A percentile compares a stretch with the other conserved stretches of the same genome.
Conservation (phyloP, 371 early-diverging fungal species). For the Nosema muscidifuracis region DNA sequence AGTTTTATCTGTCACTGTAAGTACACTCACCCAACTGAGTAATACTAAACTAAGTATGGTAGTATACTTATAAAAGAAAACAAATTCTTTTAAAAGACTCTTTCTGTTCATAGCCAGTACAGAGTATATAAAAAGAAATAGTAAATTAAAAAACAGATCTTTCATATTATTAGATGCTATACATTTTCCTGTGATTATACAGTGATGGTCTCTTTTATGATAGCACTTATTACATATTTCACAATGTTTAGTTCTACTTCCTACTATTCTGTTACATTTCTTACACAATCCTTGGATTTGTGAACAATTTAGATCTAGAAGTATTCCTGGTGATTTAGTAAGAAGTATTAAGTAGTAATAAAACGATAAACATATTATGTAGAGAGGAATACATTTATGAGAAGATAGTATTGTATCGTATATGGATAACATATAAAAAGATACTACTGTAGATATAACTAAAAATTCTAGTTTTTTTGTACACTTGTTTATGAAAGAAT, state of each 20-base stretch:
- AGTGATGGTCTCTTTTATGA: slow-evolving; percentile 62
- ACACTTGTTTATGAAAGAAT: neutral
- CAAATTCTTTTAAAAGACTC: neutral
- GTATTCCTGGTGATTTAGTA: slow-evolving; percentile 16
- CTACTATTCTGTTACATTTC: slow-evolving; percentile 52
- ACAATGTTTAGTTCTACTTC: slow-evolving; percentile 54
- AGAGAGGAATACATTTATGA: slow-evolving; percentile 4
- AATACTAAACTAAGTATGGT: slow-evolving; percentile 3
- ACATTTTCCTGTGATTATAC: slow-evolving; percentile 60
- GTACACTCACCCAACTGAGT: slow-evolving; percentile 22
- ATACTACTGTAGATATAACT: slow-evolving; percentile 10
- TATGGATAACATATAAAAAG: slow-evolving; percentile 12
- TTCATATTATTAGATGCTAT: slow-evolving; percentile 53
- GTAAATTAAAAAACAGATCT: slow-evolving; percentile 29
- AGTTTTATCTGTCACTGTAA: slow-evolving; percentile 37
- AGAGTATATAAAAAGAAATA: slow-evolving; percentile 23
- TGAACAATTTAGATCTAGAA: slow-evolving; percentile 33
- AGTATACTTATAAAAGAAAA: slow-evolving; percentile 17
- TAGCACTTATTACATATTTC: slow-evolving; percentile 57
- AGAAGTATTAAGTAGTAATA: slow-evolving; percentile 33
- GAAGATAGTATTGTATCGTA: slow-evolving; percentile 22
- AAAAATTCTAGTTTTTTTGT: slow-evolving; percentile 10
- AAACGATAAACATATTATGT: slow-evolving; percentile 22
- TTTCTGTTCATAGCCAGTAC: neutral
- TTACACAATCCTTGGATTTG: slow-evolving; percentile 52